Evolutionary conservation across 441 rosid species (phyloP).

Genomic region (Pelargonium cotyledonis): DNA sequence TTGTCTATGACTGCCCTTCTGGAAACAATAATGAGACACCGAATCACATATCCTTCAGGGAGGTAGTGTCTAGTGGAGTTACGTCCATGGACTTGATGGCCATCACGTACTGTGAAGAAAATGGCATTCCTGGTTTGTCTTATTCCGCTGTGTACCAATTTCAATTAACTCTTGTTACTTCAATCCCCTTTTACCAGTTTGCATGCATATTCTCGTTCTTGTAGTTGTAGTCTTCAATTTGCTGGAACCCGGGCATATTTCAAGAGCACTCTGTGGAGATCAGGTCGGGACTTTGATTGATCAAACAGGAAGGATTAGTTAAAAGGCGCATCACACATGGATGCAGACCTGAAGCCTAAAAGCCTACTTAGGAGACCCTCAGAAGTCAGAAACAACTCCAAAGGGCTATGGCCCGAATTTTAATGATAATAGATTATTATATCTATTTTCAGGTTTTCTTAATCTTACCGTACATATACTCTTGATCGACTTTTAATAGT

Average conservation of each 20-base stretch:
- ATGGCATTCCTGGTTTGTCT: slow-evolving; percentile 64
- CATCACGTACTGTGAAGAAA: slow-evolving; percentile 52
- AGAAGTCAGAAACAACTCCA: too few relatives aligned
- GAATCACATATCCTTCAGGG: slow-evolving; percentile 50
- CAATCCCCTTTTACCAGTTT: background rate
- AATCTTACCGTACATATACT: too few relatives aligned
- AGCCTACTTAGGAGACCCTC: too few relatives aligned
- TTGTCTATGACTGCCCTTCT: slow-evolving; percentile 43
- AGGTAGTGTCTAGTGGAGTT: slow-evolving; percentile 37
- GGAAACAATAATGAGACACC: slow-evolving; percentile 33
- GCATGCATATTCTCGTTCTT: background rate
- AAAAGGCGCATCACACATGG: background rate
- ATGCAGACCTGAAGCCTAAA: too few relatives aligned
- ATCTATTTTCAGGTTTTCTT: too few relatives aligned
- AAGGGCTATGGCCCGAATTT: too few relatives aligned
- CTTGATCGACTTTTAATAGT: too few relatives aligned
- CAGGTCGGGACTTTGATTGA: slow-evolving; percentile 54
- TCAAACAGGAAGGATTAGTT: slow-evolving; percentile 34
- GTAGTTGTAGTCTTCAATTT: slow-evolving; percentile 55
- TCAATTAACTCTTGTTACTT: too few relatives aligned
- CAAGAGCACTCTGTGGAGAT: slow-evolving; percentile 58
- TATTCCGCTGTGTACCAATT: too few relatives aligned
- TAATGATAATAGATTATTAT: too few relatives aligned
- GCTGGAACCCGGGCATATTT: slow-evolving; percentile 53
- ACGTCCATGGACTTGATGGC: slow-evolving; percentile 58